Base-by-base conservation (phyloP, 179 eudicot species). In the Silene noctiflora region DNA sequence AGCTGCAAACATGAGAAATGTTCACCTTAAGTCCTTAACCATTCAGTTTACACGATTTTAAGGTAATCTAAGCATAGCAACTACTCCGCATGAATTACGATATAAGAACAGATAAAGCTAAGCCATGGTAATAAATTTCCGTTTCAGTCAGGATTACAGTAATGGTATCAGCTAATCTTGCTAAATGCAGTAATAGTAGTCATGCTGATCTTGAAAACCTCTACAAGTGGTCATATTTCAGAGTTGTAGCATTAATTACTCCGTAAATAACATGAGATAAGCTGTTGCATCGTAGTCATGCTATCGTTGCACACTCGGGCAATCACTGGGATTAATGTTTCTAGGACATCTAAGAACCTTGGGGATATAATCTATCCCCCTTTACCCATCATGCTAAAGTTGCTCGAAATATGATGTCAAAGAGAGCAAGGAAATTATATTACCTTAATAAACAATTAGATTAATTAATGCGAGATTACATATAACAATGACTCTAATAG, bases 1-100 rank as follows among this genome's bases (percentile, higher is more conserved):
- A 75, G 73, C 82, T 79, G 81, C 74, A 79, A 27, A 58, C 10
- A 60, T 7, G 61, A 71, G n/a, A 48, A 55, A 35, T 59, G 25
- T 3, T 63, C 19, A 19, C 0, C 62, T 74, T 69, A 75, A 68
- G 19, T 11, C 0, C 62, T 74, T 69, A 75, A 68, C 24, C 17
- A 14, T 55, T 3, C 16, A n/a, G 65, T 58, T 29, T 64, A 17
- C 4, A 68, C 1, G 29, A 44, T 7, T 67, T 0, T 7, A 14
- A 20, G 56, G 5, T 44, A 11, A 42, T 44, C 71, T 67, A 67
- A 67, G 17, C 39, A 60, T 65, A 59, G 35, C 20, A 73, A 27
- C 29, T 27, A 27, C n/a, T n/a, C n/a, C n/a, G 12, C 10, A 59
- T 48, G 75, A 10, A 33, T 19, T 6, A 7, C 14, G 13, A 44